Percentiles rank a stretch among this genome's conserved stretches.
These are phyloP conservation scores for Wallacemonas sp. DNA, from an alignment of 208 protist genomes.

Conservation along the genomic window DNA sequence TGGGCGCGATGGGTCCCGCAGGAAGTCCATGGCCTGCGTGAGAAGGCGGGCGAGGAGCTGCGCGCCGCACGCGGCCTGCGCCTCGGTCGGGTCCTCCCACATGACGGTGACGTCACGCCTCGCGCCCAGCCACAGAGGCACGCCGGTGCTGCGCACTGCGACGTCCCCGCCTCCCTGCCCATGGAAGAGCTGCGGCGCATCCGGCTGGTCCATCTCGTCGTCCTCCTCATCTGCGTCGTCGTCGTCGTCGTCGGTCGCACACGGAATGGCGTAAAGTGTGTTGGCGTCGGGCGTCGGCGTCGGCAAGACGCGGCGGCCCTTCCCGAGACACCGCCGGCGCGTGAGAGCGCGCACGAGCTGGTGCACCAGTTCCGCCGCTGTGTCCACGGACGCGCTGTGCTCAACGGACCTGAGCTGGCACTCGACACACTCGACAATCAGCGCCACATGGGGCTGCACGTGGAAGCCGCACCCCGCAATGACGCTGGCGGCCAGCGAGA, in stretches of 20 bases:
- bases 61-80: not conserved
- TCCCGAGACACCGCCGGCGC: not conserved
- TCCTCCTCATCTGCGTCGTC: not conserved
- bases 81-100: slow-evolving; percentile 12
- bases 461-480: slow-evolving; percentile 6
- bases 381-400: not conserved
- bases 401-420: not conserved
- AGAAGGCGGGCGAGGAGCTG: not conserved
- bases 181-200: too few relatives aligned
- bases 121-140: not conserved
- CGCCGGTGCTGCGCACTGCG: not conserved
- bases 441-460: not conserved
- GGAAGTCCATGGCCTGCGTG: not conserved
- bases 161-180: too few relatives aligned
- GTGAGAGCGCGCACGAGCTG: slow-evolving; percentile 13
- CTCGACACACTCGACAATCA: not conserved
- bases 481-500: slow-evolving; percentile 1
- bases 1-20: slow-evolving; percentile 1
- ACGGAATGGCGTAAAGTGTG: too few relatives aligned
- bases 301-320: not conserved
- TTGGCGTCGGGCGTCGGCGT: too few relatives aligned
- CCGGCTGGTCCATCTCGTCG: not conserved
- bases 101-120: not conserved
- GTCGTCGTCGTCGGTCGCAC: not conserved
- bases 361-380: not conserved